phyloP scores from a whole-genome alignment of 305 asterid species.

The Coffea humblotiana region DNA sequence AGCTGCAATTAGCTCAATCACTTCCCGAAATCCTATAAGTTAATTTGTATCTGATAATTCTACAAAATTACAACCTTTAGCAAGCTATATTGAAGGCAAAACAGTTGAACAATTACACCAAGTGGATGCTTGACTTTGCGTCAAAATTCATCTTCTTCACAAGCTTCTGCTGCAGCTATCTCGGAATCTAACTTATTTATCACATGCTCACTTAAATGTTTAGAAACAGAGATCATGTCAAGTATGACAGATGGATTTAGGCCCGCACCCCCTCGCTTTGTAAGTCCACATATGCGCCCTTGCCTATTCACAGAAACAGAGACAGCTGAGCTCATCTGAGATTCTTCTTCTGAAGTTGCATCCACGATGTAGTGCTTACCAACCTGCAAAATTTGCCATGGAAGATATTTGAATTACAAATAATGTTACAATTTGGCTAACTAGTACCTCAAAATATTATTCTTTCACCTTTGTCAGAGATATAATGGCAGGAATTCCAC shows the following conservation, averaged over 20 bases:
- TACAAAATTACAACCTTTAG: not conserved
- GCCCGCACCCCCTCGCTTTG: conserved; percentile 81
- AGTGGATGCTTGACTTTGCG: not conserved
- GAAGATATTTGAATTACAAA: not conserved
- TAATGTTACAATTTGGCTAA: not conserved
- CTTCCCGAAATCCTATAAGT: not conserved
- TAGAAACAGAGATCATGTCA: conserved; percentile 79
- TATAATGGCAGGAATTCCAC: conserved; percentile 69
- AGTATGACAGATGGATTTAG: conserved; percentile 69
- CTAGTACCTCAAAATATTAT: not conserved
- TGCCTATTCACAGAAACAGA: conserved; percentile 71
- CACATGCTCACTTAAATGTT: conserved; percentile 63
- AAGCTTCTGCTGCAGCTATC: conserved; percentile 83
- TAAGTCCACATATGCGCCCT: conserved; percentile 74
- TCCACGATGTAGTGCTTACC: conserved; percentile 81
- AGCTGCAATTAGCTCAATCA: not conserved
- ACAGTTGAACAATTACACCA: not conserved
- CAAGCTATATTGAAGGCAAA: not conserved
- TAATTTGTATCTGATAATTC: not conserved
- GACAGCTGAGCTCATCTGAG: conserved; percentile 89
- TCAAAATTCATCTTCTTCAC: conserved; percentile 60
- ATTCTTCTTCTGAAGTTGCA: conserved; percentile 90
- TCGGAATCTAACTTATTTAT: conserved; percentile 65
- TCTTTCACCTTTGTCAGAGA: conserved; percentile 75
- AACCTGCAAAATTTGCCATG: conserved; percentile 42